Base-by-base conservation (phyloP, 768 basidiomycete genomes). In the Leccinum boreale region DNA sequence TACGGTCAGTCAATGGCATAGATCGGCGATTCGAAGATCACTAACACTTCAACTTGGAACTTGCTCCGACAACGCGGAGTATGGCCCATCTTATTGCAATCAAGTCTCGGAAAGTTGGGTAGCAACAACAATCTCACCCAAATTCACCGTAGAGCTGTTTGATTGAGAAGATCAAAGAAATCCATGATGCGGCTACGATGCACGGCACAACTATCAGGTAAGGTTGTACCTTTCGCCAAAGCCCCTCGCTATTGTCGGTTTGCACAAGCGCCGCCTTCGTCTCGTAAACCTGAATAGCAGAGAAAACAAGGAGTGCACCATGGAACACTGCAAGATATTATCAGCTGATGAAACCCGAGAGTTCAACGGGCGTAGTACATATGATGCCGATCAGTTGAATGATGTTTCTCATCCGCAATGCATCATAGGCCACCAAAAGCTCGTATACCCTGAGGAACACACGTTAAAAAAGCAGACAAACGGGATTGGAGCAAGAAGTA, bases 61-160 rank as follows among this genome's bases (percentile, higher is more conserved):
- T 90, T 35, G 91, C 92, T 28, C 91, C 91, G 21, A 93, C 90
- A 36, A 89, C 84, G 66, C 92, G 92, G 77, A 94, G 93, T 67
- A 94, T 89, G 39, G 90, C 90, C 92, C 92, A 93, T 46, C 91
- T 92, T 60, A 52, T 52, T 10, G 55, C 47, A 51, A 57, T 62
- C 47, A 61, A 52, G 14, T n/a, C 15, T 53, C 21, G 12, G 4
- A 15, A 42, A 10, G 47, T 26, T 24, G 5, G 10, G 33, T 17
- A 57, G 12, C 42, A 48, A 56, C 29, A 45, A 49, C 5, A 8
- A 56, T 6, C 85, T 54, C 68, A 92, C 90, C 92, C 91, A 67
- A 94, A 94, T 72, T 94, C 92, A 46, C 75, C 78, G 63, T 86
- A 93, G 5, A 94, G 80, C 63, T 85, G 74, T 62, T 81, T 85